phyloP scores from a whole-genome alignment of 352 stramenopile species.

The Phytophthora parvispora region DNA sequence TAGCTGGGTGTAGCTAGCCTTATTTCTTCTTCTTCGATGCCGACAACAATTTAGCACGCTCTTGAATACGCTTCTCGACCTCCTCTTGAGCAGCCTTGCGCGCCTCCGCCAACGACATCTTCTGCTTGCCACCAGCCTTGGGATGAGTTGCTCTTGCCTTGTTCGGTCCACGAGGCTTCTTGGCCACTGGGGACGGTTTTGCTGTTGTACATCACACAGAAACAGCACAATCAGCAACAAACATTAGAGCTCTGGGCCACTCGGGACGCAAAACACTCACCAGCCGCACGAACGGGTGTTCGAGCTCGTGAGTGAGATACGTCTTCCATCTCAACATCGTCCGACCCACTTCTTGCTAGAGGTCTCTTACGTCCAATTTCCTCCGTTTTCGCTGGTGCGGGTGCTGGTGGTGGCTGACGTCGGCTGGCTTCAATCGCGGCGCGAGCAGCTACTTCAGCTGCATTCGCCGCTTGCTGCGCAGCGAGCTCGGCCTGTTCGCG shows the following conservation, averaged over 20 bases:
- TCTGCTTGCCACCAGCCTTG: conserved; percentile 37
- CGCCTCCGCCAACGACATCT: conserved; percentile 72
- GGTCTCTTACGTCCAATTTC: conserved; percentile 58
- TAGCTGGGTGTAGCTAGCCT: not conserved
- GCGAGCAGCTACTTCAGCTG: conserved; percentile 73
- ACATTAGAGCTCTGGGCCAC: conserved; percentile 19
- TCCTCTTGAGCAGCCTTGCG: conserved; percentile 78
- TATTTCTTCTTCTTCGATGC: conserved; percentile 81
- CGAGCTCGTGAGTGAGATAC: conserved; percentile 40
- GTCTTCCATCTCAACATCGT: conserved; percentile 73
- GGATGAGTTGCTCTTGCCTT: conserved; percentile 35
- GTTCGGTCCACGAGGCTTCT: conserved; percentile 57
- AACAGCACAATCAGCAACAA: conserved; percentile 33
- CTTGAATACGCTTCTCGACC: conserved; percentile 75
- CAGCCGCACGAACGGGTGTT: conserved; percentile 24
- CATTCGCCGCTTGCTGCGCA: conserved; percentile 67
- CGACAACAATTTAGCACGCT: conserved; percentile 62
- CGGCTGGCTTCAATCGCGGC: conserved; percentile 75
- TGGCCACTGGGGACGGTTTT: conserved; percentile 52
- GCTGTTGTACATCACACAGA: conserved; percentile 24
- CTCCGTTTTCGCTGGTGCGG: conserved; percentile 19
- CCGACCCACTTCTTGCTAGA: conserved; percentile 36
- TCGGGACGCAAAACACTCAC: conserved; percentile 39
- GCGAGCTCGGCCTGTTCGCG: conserved; percentile 75
- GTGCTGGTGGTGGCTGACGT: conserved; percentile 48